Percentiles rank a stretch among this genome's conserved stretches.
Evolutionary conservation across 192 early-diverging fungal species (phyloP).

Genomic region (Coemansia sp.): DNA sequence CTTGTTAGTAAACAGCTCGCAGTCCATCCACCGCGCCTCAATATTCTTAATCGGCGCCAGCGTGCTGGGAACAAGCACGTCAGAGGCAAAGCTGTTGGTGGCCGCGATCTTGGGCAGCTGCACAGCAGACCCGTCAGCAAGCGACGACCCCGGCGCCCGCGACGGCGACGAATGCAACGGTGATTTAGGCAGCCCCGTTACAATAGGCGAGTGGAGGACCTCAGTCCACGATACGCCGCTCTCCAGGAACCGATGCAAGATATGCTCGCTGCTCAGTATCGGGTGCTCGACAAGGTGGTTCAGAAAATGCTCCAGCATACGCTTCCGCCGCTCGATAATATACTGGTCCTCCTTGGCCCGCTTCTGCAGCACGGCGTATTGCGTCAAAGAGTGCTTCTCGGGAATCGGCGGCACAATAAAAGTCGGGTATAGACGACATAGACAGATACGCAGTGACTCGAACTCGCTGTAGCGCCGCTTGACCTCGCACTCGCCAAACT

Average conservation of each 20-base stretch:
- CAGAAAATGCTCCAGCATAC: slow-evolving; percentile 92
- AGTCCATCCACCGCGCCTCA: slow-evolving; percentile 85
- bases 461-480: slow-evolving; percentile 96
- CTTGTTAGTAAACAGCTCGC: slow-evolving; percentile 89
- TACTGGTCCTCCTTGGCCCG: slow-evolving; percentile 90
- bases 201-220: slow-evolving; percentile 69
- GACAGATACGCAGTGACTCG: slow-evolving; percentile 80
- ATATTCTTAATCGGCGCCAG: slow-evolving; percentile 65
- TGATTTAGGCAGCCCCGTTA: slow-evolving; percentile 72
- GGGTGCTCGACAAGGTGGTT: slow-evolving; percentile 91
- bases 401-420: slow-evolving; percentile 95
- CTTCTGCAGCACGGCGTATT: slow-evolving; percentile 67
- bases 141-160: slow-evolving; percentile 39
- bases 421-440: slow-evolving; percentile 82
- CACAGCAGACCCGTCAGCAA: slow-evolving; percentile 41
- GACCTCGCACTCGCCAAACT: slow-evolving; percentile 58
- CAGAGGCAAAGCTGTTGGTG: slow-evolving; percentile 39
- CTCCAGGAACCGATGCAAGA: slow-evolving; percentile 94
- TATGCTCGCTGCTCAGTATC: slow-evolving; percentile 81
- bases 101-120: slow-evolving; percentile 56
- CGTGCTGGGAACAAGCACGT: slow-evolving; percentile 60
- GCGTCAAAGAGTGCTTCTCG: slow-evolving; percentile 92
- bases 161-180: slow-evolving; percentile 65
- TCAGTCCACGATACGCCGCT: slow-evolving; percentile 73
- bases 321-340: slow-evolving; percentile 89